Evolutionary conservation across 495 filamentous ascomycete genomes (phyloP).

Genomic region (Penicillium psychrofluorescens): DNA sequence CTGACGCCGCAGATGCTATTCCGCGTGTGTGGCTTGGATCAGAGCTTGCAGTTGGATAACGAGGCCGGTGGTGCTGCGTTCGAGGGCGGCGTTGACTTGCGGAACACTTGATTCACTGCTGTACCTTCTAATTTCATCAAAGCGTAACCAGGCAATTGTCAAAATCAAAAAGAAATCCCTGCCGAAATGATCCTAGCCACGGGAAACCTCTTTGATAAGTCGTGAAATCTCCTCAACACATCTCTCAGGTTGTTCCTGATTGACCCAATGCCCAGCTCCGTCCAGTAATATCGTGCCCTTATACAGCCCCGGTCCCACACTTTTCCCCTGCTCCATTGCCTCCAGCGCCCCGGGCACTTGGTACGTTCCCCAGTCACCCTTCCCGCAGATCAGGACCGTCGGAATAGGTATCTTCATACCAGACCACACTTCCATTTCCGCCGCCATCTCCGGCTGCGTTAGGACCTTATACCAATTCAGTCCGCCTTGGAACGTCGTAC

Average conservation of each 20-base stretch:
- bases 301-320: conserved; percentile 36
- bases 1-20: conserved; percentile 48
- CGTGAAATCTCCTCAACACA: too few relatives aligned
- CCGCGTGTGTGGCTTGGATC: conserved; percentile 51
- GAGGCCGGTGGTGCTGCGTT: conserved; percentile 48
- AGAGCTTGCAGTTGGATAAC: conserved; percentile 50
- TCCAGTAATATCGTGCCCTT: conserved; percentile 44
- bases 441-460: conserved; percentile 50
- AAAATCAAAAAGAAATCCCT: too few relatives aligned
- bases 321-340: conserved; percentile 39
- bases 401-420: conserved; percentile 59
- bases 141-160: too few relatives aligned
- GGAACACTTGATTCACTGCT: neutral
- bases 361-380: conserved; percentile 59
- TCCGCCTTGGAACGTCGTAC: conserved; percentile 66
- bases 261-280: conserved; percentile 51
- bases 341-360: conserved; percentile 59
- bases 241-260: too few relatives aligned
- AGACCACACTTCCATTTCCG: conserved; percentile 53
- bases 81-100: conserved; percentile 30
- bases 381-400: conserved; percentile 50
- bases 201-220: too few relatives aligned
- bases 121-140: too few relatives aligned
- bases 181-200: too few relatives aligned
- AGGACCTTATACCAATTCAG: conserved; percentile 63